A percentile compares a stretch with the other conserved stretches of the same genome.
These are phyloP conservation scores for Lentinula boryana DNA, from an alignment of 768 basidiomycete genomes.

Conservation along the genomic window DNA sequence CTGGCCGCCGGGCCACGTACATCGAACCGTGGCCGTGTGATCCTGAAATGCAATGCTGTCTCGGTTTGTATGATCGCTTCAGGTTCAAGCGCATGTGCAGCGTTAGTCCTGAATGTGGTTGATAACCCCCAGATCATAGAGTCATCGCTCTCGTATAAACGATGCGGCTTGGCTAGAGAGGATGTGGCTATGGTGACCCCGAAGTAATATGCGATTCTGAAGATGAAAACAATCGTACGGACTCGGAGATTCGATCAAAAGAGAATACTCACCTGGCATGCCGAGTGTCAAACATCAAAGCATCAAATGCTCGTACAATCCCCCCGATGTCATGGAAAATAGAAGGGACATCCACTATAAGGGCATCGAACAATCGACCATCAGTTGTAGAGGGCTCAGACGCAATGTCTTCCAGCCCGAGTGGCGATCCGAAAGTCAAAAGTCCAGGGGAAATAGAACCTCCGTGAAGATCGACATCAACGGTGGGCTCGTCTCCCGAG, in stretches of 20 bases:
- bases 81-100: slow-evolving; percentile 48
- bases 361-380: slow-evolving; percentile 54
- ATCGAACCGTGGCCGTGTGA: slow-evolving; percentile 37
- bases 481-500: slow-evolving; percentile 11
- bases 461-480: slow-evolving; percentile 56
- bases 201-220: slow-evolving; percentile 56
- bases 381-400: slow-evolving; percentile 65
- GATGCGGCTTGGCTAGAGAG: slow-evolving; percentile 37
- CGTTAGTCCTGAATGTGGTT: slow-evolving; percentile 53
- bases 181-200: slow-evolving; percentile 63
- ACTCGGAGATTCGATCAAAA: not conserved
- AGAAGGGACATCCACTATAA: slow-evolving; percentile 31
- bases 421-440: slow-evolving; percentile 56
- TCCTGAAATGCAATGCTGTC: slow-evolving; percentile 56
- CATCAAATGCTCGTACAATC: slow-evolving; percentile 61
- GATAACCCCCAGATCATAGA: slow-evolving; percentile 56
- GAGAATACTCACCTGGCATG: slow-evolving; percentile 57
- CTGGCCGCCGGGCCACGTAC: slow-evolving; percentile 30
- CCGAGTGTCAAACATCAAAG: slow-evolving; percentile 63
- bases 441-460: slow-evolving; percentile 67
- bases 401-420: slow-evolving; percentile 74
- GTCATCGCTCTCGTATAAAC: slow-evolving; percentile 21
- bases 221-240: not conserved
- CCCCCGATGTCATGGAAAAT: slow-evolving; percentile 48
- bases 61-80: slow-evolving; percentile 57